Base-by-base conservation (phyloP, 805 yeast species). In the Saccharomyces jurei region DNA sequence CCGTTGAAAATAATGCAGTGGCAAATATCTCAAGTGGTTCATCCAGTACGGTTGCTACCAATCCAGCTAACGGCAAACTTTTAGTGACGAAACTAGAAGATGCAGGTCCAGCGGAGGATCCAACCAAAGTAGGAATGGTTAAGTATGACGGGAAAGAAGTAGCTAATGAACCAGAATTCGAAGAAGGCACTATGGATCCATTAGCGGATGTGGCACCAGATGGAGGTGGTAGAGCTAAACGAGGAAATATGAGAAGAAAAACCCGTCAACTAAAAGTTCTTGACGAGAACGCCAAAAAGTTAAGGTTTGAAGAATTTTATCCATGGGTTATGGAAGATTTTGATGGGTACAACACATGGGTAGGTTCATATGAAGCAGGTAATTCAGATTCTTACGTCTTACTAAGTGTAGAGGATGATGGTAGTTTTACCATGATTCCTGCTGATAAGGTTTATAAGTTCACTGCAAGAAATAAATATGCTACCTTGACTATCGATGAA, bases 241-340 rank as follows among this genome's bases (percentile, higher is more conserved):
- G 78, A 48, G 80, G 81, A 55, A 80, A 78, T 68, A 9, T 50
- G 22, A 86, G 85, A 67, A 81, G 87, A 60, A 90, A 90, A 68
- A 90, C 97, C 1, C 81, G 91, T 63, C 96, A 91, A 69, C 81
- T 89, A 21, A 83, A 80, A 61, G 80, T 85, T 28, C 82, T 89
- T 67, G 89, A 89, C 64, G 98, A 91, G 62, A 81, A 81, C 8
- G 91, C 89, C 57, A 80, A 92, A 58, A 86, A 83, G 65, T 75
- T 94, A 58, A 78, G 98, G 66, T 94, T 92, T 67, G 99, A 94
- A 72, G 99, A 94, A 72, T 89, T 86, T 69, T 92, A 88, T 64
- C 99, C 99, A 0, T 94, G 99, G 99, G 96, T 94, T 17, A 75
- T 94, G 77, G 99, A 94, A 73, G 99, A 94, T 72, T 92, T 87